Evolutionary conservation across 2,329 filamentous ascomycete species (phyloP).

Genomic region (Tolypocladium paradoxum): DNA sequence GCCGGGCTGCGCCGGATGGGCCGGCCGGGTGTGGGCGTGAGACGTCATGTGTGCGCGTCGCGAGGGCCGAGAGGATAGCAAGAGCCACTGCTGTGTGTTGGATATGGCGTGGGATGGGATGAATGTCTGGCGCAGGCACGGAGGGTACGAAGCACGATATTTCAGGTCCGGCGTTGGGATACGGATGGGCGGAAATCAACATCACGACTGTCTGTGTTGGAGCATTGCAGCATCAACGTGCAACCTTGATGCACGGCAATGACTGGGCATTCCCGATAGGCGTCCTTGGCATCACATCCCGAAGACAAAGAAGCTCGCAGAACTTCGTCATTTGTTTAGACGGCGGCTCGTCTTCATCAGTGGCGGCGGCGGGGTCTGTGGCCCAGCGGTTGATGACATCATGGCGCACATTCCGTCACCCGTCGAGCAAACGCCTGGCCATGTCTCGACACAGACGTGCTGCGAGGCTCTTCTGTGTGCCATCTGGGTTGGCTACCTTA

Average conservation of each 20-base stretch:
- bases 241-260: background rate
- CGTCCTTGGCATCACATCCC: too few relatives aligned
- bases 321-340: background rate
- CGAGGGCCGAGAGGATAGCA: too few relatives aligned
- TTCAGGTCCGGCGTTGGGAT: background rate
- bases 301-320: background rate
- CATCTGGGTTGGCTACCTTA: background rate
- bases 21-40: background rate
- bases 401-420: constrained; percentile 18
- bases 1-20: background rate
- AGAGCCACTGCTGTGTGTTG: too few relatives aligned
- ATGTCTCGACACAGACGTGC: background rate
- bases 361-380: background rate
- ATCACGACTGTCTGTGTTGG: too few relatives aligned
- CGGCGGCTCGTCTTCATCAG: background rate
- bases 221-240: background rate
- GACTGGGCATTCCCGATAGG: too few relatives aligned
- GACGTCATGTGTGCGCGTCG: background rate
- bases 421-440: background rate
- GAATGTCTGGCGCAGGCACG: background rate
- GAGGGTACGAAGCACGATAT: background rate
- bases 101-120: background rate
- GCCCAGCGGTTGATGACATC: constrained; percentile 19
- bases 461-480: background rate
- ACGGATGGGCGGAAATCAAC: background rate